Conservation (phyloP, 208 protist genomes). For the Leishmania amazonensis region DNA sequence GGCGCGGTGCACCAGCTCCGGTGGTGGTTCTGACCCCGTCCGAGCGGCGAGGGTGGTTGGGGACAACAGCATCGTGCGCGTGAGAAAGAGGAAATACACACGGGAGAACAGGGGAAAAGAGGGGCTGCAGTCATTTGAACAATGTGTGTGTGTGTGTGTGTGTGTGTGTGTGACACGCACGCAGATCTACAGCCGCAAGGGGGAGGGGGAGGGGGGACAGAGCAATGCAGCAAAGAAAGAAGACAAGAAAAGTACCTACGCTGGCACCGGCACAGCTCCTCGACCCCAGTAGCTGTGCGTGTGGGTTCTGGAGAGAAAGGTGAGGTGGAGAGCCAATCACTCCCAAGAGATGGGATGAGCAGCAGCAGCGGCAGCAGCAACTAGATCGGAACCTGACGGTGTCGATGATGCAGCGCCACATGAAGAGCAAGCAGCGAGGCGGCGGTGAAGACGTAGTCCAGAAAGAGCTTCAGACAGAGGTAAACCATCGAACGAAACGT, state of each 20-base stretch:
- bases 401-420: neutral
- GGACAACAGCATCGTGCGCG: conserved; percentile 1
- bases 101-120: neutral
- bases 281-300: neutral
- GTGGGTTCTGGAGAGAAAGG: neutral
- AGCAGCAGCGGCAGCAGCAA: neutral
- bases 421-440: neutral
- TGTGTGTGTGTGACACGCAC: neutral
- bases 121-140: neutral
- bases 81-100: neutral
- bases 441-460: too few species aligned
- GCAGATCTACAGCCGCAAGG: neutral
- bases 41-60: conserved; percentile 8
- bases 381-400: neutral
- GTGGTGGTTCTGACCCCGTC: neutral
- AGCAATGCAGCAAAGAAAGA: neutral
- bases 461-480: neutral
- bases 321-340: neutral
- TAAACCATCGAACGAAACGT: neutral
- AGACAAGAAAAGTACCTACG: neutral
- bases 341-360: neutral
- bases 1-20: conserved; percentile 14
- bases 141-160: conserved; percentile 3
- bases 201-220: neutral
- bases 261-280: neutral